Evolutionary conservation across 2,329 filamentous ascomycete species (phyloP).

Genomic region (Colletotrichum endophyticum): DNA sequence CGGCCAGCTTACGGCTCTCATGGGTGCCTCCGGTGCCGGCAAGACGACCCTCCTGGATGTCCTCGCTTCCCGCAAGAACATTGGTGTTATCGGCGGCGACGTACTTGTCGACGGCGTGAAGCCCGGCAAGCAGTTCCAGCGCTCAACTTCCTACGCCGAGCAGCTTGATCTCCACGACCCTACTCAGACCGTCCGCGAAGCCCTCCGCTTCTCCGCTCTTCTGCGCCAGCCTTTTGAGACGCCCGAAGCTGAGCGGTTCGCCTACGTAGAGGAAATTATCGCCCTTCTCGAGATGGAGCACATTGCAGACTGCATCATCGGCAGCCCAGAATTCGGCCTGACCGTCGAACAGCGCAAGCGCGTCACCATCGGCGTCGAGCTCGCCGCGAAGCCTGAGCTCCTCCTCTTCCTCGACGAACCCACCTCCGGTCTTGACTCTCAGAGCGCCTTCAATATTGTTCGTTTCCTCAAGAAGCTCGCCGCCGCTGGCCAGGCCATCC

Average conservation of each 20-base stretch:
- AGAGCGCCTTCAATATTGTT: slow-evolving; percentile 78
- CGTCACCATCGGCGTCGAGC: slow-evolving; percentile 90
- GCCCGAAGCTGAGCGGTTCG: slow-evolving; percentile 58
- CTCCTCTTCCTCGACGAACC: slow-evolving; percentile 82
- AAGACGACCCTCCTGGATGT: slow-evolving; percentile 88
- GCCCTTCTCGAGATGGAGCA: slow-evolving; percentile 62
- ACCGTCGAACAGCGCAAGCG: slow-evolving; percentile 72
- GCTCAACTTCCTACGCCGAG: slow-evolving; percentile 66
- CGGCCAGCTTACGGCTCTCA: slow-evolving; percentile 77
- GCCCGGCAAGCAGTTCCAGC: slow-evolving; percentile 65
- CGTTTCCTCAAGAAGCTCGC: slow-evolving; percentile 80
- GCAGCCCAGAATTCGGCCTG: slow-evolving; percentile 69
- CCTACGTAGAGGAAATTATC: slow-evolving; percentile 67
- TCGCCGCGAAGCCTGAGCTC: slow-evolving; percentile 81
- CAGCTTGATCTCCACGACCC: slow-evolving; percentile 68
- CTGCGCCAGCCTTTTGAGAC: slow-evolving; percentile 62
- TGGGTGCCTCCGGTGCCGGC: slow-evolving; percentile 85
- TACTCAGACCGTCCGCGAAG: slow-evolving; percentile 67
- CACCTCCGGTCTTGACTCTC: slow-evolving; percentile 75
- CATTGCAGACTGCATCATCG: slow-evolving; percentile 65
- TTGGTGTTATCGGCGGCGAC: slow-evolving; percentile 63
- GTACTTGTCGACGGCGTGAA: slow-evolving; percentile 62
- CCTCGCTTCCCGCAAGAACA: slow-evolving; percentile 65
- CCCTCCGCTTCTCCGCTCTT: slow-evolving; percentile 66
- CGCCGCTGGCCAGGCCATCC: slow-evolving; percentile 82